phyloP scores from a whole-genome alignment of 805 yeast genomes.

The Metschnikowia shivogae region DNA sequence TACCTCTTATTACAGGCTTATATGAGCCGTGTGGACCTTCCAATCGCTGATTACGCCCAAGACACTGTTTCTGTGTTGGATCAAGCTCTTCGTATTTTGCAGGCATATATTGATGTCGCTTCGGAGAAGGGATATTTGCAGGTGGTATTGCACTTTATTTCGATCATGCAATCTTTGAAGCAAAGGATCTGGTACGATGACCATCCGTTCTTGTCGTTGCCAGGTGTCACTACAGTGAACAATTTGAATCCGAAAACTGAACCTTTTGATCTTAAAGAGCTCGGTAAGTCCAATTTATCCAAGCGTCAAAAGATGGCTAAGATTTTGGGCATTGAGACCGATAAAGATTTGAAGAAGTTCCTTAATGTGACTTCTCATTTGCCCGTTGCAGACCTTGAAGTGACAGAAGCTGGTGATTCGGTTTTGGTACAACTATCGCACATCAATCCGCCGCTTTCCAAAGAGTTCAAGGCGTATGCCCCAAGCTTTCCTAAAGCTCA shows the following conservation, averaged over 20 bases:
- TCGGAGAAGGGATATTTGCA: constrained; percentile 73
- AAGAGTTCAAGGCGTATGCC: constrained; percentile 65
- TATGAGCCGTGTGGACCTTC: constrained; percentile 69
- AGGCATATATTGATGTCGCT: constrained; percentile 86
- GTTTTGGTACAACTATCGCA: constrained; percentile 51
- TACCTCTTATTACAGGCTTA: constrained; percentile 69
- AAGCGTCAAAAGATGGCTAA: constrained; percentile 33
- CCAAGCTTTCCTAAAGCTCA: constrained; percentile 88
- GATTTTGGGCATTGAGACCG: constrained; percentile 33
- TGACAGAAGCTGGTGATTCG: constrained; percentile 34
- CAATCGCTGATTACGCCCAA: constrained; percentile 92
- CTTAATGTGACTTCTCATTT: constrained; percentile 48
- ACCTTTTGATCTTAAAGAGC: constrained; percentile 28
- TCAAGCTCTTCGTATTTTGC: constrained; percentile 89
- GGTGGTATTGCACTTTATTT: constrained; percentile 58
- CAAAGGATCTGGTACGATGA: constrained; percentile 87
- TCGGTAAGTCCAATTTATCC: constrained; percentile 41
- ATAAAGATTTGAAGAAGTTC: constrained; percentile 37
- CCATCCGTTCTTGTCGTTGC: constrained; percentile 56
- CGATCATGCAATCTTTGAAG: constrained; percentile 79
- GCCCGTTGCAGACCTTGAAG: constrained; percentile 53
- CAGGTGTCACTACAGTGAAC: constrained; percentile 34
- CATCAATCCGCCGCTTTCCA: constrained; percentile 44
- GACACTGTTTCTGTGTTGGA: constrained; percentile 92
- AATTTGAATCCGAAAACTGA: not conserved